Evolutionary conservation across 257 asterid species (phyloP).

Genomic region (Nicotiana tabacum): DNA sequence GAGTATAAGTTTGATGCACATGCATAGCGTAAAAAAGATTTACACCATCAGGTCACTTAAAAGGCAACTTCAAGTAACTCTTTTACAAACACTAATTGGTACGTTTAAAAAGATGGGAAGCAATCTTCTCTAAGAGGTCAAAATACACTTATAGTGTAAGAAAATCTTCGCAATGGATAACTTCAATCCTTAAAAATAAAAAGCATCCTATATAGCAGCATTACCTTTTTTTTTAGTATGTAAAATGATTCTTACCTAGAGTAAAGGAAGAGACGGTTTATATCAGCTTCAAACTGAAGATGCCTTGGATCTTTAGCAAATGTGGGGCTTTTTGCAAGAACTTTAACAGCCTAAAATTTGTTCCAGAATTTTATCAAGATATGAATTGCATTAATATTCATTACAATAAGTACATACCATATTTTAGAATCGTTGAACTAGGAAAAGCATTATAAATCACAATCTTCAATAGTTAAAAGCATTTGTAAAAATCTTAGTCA

Average conservation of each 20-base stretch:
- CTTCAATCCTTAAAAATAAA: too few species aligned
- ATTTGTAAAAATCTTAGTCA: too few species aligned
- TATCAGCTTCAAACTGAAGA: slow-evolving; percentile 81
- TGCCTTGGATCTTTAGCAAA: slow-evolving; percentile 65
- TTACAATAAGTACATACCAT: background rate
- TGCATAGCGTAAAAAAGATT: too few species aligned
- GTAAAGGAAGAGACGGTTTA: slow-evolving; percentile 71
- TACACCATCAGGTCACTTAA: too few species aligned
- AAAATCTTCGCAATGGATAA: too few species aligned
- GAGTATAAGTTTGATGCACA: too few species aligned
- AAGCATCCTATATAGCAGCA: background rate
- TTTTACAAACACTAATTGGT: too few species aligned
- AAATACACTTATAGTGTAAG: too few species aligned
- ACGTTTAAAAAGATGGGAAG: too few species aligned
- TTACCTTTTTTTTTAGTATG: background rate
- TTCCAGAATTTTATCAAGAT: background rate
- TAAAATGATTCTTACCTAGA: slow-evolving; percentile 48
- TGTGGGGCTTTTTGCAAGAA: slow-evolving; percentile 84
- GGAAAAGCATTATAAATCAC: background rate
- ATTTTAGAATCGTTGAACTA: background rate
- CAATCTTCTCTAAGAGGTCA: too few species aligned
- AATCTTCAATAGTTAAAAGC: background rate
- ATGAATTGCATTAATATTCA: background rate
- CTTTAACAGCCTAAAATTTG: slow-evolving; percentile 66
- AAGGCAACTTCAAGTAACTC: too few species aligned